Conservation (phyloP, 2,329 filamentous ascomycete species). For the Trichoderma sp. region DNA sequence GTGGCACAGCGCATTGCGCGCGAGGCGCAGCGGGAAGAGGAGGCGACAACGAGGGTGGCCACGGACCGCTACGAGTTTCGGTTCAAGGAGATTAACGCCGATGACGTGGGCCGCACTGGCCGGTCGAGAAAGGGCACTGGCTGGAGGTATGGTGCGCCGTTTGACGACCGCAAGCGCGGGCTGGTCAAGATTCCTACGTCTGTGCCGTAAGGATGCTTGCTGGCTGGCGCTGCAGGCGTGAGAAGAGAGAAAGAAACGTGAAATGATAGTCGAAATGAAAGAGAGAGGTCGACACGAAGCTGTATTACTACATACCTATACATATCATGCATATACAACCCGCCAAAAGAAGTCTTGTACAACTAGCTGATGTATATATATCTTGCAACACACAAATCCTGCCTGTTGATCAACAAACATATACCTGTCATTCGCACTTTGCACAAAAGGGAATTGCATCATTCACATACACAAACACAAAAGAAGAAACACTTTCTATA, state of each 20-base stretch:
- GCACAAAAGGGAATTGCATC: background rate
- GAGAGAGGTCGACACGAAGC: background rate
- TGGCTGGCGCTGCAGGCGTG: background rate
- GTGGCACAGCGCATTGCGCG: conserved; percentile 40
- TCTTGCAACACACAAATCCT: background rate
- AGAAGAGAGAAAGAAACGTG: background rate
- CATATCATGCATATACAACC: background rate
- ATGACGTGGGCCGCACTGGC: conserved; percentile 57
- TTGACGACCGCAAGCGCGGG: conserved; percentile 64
- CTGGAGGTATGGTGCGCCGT: conserved; percentile 65
- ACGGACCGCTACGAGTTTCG: conserved; percentile 62
- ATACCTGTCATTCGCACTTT: background rate
- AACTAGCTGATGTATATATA: conserved; percentile 7
- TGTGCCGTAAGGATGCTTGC: conserved; percentile 47
- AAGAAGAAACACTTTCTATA: background rate
- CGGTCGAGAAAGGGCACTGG: conserved; percentile 55
- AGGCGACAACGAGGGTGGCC: conserved; percentile 47
- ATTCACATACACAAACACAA: background rate
- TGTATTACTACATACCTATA: conserved; percentile 15
- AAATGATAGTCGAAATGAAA: background rate
- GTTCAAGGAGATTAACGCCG: conserved; percentile 61
- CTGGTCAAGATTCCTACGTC: conserved; percentile 67
- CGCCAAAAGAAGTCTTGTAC: conserved; percentile 4
- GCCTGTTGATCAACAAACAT: background rate
- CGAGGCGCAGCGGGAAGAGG: conserved; percentile 42